phyloP scores from a whole-genome alignment of 2,329 filamentous ascomycete species.

The Stachybotrys elegans region DNA sequence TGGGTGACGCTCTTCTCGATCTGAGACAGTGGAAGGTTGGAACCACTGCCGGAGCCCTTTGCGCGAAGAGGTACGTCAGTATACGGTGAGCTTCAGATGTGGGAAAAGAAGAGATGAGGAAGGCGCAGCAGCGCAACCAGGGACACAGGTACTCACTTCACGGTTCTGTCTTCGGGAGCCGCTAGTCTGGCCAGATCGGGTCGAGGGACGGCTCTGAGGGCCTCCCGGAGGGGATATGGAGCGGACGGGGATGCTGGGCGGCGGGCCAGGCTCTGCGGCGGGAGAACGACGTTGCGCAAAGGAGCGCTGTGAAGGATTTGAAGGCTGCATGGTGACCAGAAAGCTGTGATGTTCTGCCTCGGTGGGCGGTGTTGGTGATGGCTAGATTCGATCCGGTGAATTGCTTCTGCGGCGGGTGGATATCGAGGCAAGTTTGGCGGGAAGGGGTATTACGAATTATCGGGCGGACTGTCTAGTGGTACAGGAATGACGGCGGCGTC shows the following conservation, averaged over 20 bases:
- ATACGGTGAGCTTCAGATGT: conserved; percentile 3
- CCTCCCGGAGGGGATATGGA: conserved; percentile 58
- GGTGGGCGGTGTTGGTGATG: too few species aligned
- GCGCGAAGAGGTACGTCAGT: neutral
- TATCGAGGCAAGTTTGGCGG: neutral
- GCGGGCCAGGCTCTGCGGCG: conserved; percentile 54
- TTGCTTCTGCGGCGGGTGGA: too few species aligned
- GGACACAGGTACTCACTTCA: conserved; percentile 24
- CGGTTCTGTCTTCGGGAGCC: conserved; percentile 26
- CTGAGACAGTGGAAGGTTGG: conserved; percentile 76
- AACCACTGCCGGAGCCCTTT: conserved; percentile 53
- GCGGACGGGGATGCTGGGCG: conserved; percentile 49
- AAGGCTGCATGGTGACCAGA: conserved; percentile 41
- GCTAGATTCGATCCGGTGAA: too few species aligned
- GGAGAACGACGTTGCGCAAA: conserved; percentile 57
- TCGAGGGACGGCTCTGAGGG: conserved; percentile 59
- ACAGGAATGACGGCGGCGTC: neutral
- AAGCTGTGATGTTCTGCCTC: neutral
- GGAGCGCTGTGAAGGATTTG: conserved; percentile 44
- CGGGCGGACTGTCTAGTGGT: neutral
- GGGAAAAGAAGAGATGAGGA: conserved; percentile 14
- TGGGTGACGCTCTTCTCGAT: conserved; percentile 99
- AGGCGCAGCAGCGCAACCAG: too few species aligned
- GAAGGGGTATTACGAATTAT: conserved; percentile 2
- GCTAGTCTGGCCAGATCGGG: conserved; percentile 45